A percentile compares a stretch with the other conserved stretches of the same genome.
phyloP scores from a whole-genome alignment of 257 asterid genomes.

The Nemophila menziesii region DNA sequence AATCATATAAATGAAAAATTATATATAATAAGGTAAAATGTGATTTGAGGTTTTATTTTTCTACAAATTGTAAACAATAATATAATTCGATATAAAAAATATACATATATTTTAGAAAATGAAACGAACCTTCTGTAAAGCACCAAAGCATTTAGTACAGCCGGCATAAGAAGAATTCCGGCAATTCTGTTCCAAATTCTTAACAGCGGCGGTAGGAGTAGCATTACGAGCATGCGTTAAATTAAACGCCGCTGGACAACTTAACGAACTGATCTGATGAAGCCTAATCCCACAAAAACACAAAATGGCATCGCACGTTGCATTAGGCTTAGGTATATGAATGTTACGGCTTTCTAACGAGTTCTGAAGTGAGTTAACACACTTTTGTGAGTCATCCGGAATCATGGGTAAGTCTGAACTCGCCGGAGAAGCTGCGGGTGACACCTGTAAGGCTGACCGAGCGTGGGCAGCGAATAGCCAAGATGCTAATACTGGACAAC shows the following conservation, averaged over 20 bases:
- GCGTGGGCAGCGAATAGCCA: conserved; percentile 99
- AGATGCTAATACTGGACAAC: conserved; percentile 95
- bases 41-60: not conserved
- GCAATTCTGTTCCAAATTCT: conserved; percentile 67
- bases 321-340: conserved; percentile 62
- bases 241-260: conserved; percentile 81
- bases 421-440: conserved; percentile 33
- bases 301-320: conserved; percentile 80
- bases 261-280: conserved; percentile 69
- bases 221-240: conserved; percentile 43
- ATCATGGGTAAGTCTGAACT: conserved; percentile 68
- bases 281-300: conserved; percentile 93
- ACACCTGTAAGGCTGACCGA: conserved; percentile 56
- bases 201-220: conserved; percentile 79
- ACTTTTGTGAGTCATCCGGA: conserved; percentile 95
- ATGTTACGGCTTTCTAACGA: conserved; percentile 56
- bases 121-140: conserved; percentile 64
- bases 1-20: too few relatives aligned
- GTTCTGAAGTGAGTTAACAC: conserved; percentile 72
- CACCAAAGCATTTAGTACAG: conserved; percentile 78
- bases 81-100: not conserved
- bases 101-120: not conserved
- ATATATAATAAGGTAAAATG: too few relatives aligned
- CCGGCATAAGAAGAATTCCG: conserved; percentile 71
- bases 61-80: not conserved